phyloP scores from a whole-genome alignment of 495 filamentous ascomycete species.

The Corynascus novoguineensis region DNA sequence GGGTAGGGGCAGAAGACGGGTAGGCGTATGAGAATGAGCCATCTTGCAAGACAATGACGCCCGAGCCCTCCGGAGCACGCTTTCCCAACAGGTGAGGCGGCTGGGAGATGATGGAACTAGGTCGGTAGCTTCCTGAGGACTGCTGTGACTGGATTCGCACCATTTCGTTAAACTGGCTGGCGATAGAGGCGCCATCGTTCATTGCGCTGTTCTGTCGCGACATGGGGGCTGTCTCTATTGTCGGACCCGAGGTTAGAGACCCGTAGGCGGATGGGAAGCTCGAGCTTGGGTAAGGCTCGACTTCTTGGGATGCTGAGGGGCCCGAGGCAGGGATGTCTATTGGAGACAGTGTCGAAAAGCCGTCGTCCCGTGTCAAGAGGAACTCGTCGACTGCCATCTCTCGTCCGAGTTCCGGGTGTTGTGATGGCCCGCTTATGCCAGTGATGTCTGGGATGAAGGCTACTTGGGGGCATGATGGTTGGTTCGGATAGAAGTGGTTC shows the following conservation, averaged over 20 bases:
- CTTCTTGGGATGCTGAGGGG: slow-evolving; percentile 15
- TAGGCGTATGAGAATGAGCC: slow-evolving; percentile 31
- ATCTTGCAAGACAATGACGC: slow-evolving; percentile 30
- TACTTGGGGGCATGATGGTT: slow-evolving; percentile 16
- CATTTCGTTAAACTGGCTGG: slow-evolving; percentile 38
- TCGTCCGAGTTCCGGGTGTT: slow-evolving; percentile 4
- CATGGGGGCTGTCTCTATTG: slow-evolving; percentile 41
- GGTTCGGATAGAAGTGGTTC: slow-evolving; percentile 16
- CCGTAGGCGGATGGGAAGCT: slow-evolving; percentile 35
- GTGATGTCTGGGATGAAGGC: slow-evolving; percentile 5
- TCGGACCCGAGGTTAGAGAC: slow-evolving; percentile 43
- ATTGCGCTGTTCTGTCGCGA: slow-evolving; percentile 40
- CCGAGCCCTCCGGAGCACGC: slow-evolving; percentile 26
- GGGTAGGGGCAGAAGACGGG: slow-evolving; percentile 26
- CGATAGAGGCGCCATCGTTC: slow-evolving; percentile 35
- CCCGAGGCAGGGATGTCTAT: slow-evolving; percentile 19
- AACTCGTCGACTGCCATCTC: slow-evolving; percentile 26
- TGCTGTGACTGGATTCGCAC: slow-evolving; percentile 40
- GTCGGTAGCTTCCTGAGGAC: slow-evolving; percentile 29
- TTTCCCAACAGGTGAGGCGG: slow-evolving; percentile 33
- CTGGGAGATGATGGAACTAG: slow-evolving; percentile 15
- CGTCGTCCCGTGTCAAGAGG: slow-evolving; percentile 15
- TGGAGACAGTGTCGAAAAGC: slow-evolving; percentile 13
- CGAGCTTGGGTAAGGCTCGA: slow-evolving; percentile 15
- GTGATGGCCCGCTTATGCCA: not conserved